phyloP scores from a whole-genome alignment of 1,284 basidiomycete genomes.

The Microbotryum saponariae region DNA sequence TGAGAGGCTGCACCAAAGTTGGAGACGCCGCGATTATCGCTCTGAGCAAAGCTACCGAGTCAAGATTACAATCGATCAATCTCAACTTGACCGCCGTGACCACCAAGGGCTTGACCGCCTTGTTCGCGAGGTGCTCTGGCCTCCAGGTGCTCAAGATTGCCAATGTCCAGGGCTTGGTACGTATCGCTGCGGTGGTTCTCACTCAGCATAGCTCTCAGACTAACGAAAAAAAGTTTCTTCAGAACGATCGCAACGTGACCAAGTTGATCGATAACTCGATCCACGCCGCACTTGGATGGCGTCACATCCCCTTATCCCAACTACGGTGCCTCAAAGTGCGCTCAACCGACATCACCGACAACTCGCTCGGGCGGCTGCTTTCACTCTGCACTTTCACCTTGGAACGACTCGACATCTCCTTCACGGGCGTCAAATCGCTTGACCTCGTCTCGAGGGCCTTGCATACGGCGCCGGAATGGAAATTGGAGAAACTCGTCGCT shows the following conservation, averaged over 20 bases:
- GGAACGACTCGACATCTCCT: constrained; percentile 34
- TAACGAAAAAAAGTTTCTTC: not conserved
- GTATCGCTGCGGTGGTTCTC: not conserved
- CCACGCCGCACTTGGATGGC: constrained; percentile 8
- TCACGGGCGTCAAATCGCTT: constrained; percentile 28
- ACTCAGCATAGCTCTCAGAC: too few species aligned
- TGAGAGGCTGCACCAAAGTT: constrained; percentile 32
- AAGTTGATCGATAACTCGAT: constrained; percentile 24
- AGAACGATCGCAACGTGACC: constrained; percentile 28
- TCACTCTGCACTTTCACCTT: constrained; percentile 30
- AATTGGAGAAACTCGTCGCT: constrained; percentile 32
- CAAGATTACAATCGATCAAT: constrained; percentile 22
- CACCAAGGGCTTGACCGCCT: constrained; percentile 25
- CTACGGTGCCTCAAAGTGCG: constrained; percentile 34
- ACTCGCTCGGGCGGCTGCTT: constrained; percentile 30
- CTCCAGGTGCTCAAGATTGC: constrained; percentile 35
- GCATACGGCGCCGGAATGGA: constrained; percentile 12
- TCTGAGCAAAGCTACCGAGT: constrained; percentile 23
- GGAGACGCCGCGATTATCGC: constrained; percentile 32
- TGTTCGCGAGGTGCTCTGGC: constrained; percentile 26
- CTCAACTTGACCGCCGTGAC: constrained; percentile 33
- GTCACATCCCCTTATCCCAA: constrained; percentile 27
- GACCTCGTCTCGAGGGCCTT: constrained; percentile 32
- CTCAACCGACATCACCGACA: constrained; percentile 31
- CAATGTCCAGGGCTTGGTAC: constrained; percentile 25